These are phyloP conservation scores for Starmerella ratchasimensis DNA, from an alignment of 805 yeast species.

Conservation along the genomic window DNA sequence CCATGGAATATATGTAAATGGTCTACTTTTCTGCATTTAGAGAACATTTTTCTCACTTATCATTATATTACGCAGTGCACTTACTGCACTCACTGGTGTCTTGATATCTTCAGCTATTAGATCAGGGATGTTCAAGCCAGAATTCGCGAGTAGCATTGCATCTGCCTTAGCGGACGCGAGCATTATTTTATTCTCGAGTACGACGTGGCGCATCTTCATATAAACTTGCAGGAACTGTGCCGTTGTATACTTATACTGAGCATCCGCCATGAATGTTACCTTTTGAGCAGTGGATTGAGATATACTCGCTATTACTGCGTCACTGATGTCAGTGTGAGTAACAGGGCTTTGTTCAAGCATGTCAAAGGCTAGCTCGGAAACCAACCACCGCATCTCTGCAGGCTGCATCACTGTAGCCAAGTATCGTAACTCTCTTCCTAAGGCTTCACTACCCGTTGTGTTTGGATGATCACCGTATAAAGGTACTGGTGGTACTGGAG, in stretches of 20 bases:
- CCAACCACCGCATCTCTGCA: conserved; percentile 16
- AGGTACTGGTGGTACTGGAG: conserved; percentile 15
- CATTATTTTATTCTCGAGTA: conserved; percentile 17
- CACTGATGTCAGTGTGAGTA: conserved; percentile 21
- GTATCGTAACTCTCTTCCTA: conserved; percentile 17
- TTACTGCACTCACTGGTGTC: conserved; percentile 12
- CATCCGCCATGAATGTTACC: conserved; percentile 18
- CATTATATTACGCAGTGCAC: conserved; percentile 10
- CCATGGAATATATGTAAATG: not conserved
- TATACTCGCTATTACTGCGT: conserved; percentile 17
- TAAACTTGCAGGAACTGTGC: conserved; percentile 21
- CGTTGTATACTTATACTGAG: conserved; percentile 20
- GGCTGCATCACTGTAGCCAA: conserved; percentile 17
- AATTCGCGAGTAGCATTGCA: conserved; percentile 9
- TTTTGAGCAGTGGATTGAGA: conserved; percentile 17
- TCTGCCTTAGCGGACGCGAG: conserved; percentile 14
- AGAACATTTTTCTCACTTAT: not conserved
- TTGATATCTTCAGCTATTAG: conserved; percentile 3
- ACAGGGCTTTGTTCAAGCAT: conserved; percentile 9
- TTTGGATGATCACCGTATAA: conserved; percentile 4
- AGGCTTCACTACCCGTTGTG: conserved; percentile 6
- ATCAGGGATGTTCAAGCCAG: not conserved
- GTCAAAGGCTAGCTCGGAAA: conserved; percentile 15
- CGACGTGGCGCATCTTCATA: conserved; percentile 17
- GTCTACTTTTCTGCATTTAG: not conserved